Percentiles rank a stretch among this genome's conserved stretches.
Evolutionary conservation across 108 stramenopile species (phyloP).

Genomic region (Tribonema minus): DNA sequence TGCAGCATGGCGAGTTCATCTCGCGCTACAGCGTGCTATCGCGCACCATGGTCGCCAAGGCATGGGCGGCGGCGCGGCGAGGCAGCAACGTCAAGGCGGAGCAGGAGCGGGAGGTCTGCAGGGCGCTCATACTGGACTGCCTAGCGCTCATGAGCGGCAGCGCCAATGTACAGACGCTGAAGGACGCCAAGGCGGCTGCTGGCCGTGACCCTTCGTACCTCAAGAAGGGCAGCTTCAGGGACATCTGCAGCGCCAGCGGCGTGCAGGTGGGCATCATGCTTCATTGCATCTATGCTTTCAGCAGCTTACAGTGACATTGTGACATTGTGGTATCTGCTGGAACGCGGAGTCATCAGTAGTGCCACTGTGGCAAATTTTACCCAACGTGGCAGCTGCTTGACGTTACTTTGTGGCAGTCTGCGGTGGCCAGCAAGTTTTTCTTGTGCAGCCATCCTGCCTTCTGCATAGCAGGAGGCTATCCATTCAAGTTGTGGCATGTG

Average conservation of each 20-base stretch:
- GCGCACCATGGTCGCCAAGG: constrained; percentile 8
- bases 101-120: constrained; percentile 20
- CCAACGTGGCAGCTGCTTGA: no score
- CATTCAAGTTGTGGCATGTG: no score
- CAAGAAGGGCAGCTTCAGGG: not conserved
- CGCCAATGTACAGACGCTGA: not conserved
- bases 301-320: not conserved
- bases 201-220: no score
- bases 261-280: constrained; percentile 35
- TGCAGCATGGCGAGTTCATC: constrained; percentile 74
- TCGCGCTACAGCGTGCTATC: constrained; percentile 39
- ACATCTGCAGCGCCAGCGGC: not conserved
- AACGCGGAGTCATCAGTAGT: no score
- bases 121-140: not conserved
- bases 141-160: not conserved
- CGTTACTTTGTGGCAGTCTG: no score
- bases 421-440: no score
- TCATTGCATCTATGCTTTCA: constrained; percentile 31
- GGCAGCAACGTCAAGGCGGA: not conserved
- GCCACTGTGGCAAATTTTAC: no score
- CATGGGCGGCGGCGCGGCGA: constrained; percentile 16
- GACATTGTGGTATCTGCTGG: not conserved
- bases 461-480: no score
- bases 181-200: not conserved
- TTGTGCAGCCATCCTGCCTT: not conserved